Base-by-base conservation (phyloP, 805 yeast genomes). In the Candida dendrica region DNA sequence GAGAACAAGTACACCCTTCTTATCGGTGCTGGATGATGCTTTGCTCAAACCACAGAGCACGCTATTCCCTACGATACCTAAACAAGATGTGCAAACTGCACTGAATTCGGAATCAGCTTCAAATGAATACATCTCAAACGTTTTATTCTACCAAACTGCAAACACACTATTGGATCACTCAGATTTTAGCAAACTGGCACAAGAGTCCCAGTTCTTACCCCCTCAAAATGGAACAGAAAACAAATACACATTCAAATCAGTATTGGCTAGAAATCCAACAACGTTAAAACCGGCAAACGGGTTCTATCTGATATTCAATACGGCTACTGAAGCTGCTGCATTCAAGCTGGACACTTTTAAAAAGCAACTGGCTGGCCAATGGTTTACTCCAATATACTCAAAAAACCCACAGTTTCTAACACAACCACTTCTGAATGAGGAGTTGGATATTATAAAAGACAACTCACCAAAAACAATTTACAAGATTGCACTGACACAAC, bases 301-400 rank as follows among this genome's bases (percentile, higher is more conserved):
- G 4, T 79, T 77, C 55, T 81, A 72, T 53, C 56, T 83, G 30
- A 54, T 76, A 6, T 83, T 83, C 51, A 63, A 64, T 4, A 58
- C 63, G 33, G 53, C 58, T 32, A 63, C 66, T 20, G 71, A 69
- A 16, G 86, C 88, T 0, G 65, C 74, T 17, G 65, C 65, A 3
- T 81, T 72, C 55, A 67, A 65, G 57, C 52, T 65, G 17, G 84
- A 79, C 48, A 73, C 81, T 1, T 44, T 55, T 11, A 68, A 70
- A 8, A 69, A 72, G 41, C 62, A 64, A 42, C 52, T 81, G 4
- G 34, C 34, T 32, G 34, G 34, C 10, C 34, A 32, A 17, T 32
- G 19, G 17, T 32, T 32, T 17, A 32, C 13, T 16, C 17, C 34
- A 15, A 32, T 4, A 15, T 32, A 16, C 16, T 11, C 17, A 11